A percentile compares a stretch with the other conserved stretches of the same genome.
Conservation (phyloP, 192 early-diverging fungal genomes). For the Entophlyctis helioformis region DNA sequence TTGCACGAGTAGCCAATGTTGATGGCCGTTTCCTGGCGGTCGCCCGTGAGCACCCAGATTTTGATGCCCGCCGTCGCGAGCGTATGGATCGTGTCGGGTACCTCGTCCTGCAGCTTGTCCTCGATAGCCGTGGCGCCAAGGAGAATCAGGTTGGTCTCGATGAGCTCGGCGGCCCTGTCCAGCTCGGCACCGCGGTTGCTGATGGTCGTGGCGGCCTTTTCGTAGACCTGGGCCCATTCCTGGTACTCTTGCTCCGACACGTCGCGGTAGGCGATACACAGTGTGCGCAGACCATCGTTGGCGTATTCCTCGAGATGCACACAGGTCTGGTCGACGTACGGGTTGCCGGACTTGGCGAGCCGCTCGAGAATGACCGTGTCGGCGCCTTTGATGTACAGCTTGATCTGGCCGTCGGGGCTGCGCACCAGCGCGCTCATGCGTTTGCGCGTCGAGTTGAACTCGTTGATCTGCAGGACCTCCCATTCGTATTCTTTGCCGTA, state of each 20-base stretch:
- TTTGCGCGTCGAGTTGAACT: slow-evolving; percentile 99
- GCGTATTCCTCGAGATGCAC: slow-evolving; percentile 88
- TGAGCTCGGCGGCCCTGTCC: slow-evolving; percentile 87
- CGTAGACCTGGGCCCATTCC: slow-evolving; percentile 71
- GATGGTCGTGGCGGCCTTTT: slow-evolving; percentile 76
- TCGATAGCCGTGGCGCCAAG: slow-evolving; percentile 98
- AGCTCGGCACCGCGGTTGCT: slow-evolving; percentile 76
- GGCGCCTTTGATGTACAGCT: slow-evolving; percentile 94
- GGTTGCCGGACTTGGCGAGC: slow-evolving; percentile 53
- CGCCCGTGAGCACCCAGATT: slow-evolving; percentile 97
- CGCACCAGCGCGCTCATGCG: slow-evolving; percentile 92
- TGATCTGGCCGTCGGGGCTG: slow-evolving; percentile 66
- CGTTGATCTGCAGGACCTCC: slow-evolving; percentile 89
- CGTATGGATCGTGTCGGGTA: slow-evolving; percentile 96
- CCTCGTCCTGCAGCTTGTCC: slow-evolving; percentile 95
- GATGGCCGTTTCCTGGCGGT: slow-evolving; percentile 97
- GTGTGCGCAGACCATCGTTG: slow-evolving; percentile 87
- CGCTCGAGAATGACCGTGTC: slow-evolving; percentile 96
- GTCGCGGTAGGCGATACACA: slow-evolving; percentile 92
- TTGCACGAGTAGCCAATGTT: slow-evolving; percentile 98
- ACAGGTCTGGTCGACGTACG: slow-evolving; percentile 58
- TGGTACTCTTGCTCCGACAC: slow-evolving; percentile 79
- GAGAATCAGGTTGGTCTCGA: slow-evolving; percentile 85
- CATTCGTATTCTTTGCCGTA: slow-evolving; percentile 53
- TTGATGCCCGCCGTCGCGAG: slow-evolving; percentile 91